Percentiles rank a stretch among this genome's conserved stretches.
Evolutionary conservation across 73 alveolate species (phyloP).

Genomic region (Urostyla sp.): DNA sequence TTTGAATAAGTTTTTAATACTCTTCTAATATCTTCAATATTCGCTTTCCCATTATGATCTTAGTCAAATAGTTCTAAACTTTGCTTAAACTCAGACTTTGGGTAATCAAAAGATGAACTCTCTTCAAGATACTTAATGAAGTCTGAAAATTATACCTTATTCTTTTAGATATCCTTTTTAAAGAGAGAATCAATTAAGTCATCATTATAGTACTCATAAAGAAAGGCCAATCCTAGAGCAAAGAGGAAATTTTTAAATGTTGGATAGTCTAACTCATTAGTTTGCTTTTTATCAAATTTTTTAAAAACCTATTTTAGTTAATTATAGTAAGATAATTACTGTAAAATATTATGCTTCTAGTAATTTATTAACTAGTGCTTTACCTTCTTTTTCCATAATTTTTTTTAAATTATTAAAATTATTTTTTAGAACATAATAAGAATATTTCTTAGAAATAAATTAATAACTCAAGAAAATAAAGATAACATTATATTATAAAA

Average conservation of each 20-base stretch:
- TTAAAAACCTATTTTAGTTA: too few relatives aligned
- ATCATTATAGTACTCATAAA: background rate
- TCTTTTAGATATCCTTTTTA: background rate
- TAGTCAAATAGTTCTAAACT: slow-evolving; percentile 34
- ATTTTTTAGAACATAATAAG: too few relatives aligned
- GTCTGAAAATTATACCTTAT: slow-evolving; percentile 28
- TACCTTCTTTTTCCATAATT: slow-evolving; percentile 37
- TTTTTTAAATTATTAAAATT: background rate
- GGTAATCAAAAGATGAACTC: slow-evolving; percentile 5
- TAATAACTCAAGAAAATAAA: too few relatives aligned
- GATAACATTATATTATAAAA: too few relatives aligned
- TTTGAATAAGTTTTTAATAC: slow-evolving; percentile 16
- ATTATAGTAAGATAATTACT: too few relatives aligned
- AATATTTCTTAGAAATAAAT: too few relatives aligned
- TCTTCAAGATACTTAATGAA: slow-evolving; percentile 25
- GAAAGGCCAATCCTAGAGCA: slow-evolving; percentile 26
- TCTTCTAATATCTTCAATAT: slow-evolving; percentile 39
- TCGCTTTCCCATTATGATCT: slow-evolving; percentile 32
- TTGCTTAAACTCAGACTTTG: slow-evolving; percentile 8
- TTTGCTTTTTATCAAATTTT: background rate
- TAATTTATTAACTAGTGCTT: slow-evolving; percentile 7
- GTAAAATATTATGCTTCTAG: slow-evolving; percentile 19
- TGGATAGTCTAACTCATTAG: background rate
- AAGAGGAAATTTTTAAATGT: slow-evolving; percentile 1
- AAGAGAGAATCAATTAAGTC: slow-evolving; percentile 7